Conservation (phyloP, 306 rosid species). For the Cajanus cajan region DNA sequence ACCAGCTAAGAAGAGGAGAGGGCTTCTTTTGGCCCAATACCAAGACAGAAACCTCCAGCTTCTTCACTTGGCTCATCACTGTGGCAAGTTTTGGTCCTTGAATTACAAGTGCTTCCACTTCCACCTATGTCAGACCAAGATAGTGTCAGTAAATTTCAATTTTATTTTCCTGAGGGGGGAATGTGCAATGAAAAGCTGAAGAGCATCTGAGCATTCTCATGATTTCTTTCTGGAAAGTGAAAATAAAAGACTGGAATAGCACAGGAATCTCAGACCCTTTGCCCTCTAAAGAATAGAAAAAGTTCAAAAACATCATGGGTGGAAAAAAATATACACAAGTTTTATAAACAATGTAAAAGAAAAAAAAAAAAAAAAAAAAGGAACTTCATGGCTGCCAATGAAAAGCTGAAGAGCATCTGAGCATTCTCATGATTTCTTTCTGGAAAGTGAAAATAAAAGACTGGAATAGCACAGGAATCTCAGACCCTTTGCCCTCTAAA, state of each 20-base stretch:
- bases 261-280: conserved; percentile 37
- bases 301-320: background rate
- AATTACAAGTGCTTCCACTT: conserved; percentile 80
- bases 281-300: conserved; percentile 46
- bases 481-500: conserved; percentile 42
- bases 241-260: conserved; percentile 26
- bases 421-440: conserved; percentile 13
- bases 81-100: conserved; percentile 78
- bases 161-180: background rate
- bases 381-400: no score
- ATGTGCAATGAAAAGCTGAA: conserved; percentile 18
- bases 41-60: conserved; percentile 79
- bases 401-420: conserved; percentile 27
- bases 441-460: conserved; percentile 34
- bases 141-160: background rate
- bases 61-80: conserved; percentile 81
- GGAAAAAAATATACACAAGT: background rate
- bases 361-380: no score
- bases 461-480: conserved; percentile 32
- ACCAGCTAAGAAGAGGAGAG: conserved; percentile 66
- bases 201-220: conserved; percentile 12
- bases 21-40: conserved; percentile 83
- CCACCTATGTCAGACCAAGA: conserved; percentile 46
- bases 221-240: conserved; percentile 29
- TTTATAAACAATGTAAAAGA: no score